Conservation (phyloP, 2,329 filamentous ascomycete genomes). For the Monilinia aucupariae region DNA sequence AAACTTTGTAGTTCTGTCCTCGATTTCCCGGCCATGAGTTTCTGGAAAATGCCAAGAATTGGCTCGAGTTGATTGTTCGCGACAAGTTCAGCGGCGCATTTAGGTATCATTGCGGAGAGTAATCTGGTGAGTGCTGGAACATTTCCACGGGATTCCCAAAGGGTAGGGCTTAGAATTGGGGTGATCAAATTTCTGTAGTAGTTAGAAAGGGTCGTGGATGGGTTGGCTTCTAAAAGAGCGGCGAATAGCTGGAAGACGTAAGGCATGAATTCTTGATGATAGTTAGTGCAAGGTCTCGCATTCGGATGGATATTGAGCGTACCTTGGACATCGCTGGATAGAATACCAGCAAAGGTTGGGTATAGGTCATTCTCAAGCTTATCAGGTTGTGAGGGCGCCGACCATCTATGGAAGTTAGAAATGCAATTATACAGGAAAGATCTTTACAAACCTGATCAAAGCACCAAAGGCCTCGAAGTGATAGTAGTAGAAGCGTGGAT, state of each 20-base stretch:
- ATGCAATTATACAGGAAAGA: background rate
- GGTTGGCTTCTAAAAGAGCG: constrained; percentile 81
- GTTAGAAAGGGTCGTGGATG: constrained; percentile 67
- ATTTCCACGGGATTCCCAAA: constrained; percentile 92
- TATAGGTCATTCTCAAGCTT: constrained; percentile 78
- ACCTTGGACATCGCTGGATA: constrained; percentile 78
- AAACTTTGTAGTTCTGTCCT: constrained; percentile 77
- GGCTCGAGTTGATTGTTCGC: constrained; percentile 77
- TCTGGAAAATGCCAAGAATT: constrained; percentile 93
- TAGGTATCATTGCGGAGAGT: constrained; percentile 75
- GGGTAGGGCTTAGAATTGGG: constrained; percentile 70
- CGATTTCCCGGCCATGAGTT: constrained; percentile 59
- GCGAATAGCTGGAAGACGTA: constrained; percentile 96
- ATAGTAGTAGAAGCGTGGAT: constrained; percentile 97
- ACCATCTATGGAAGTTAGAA: constrained; percentile 43
- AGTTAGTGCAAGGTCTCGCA: constrained; percentile 33
- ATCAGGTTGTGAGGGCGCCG: constrained; percentile 60
- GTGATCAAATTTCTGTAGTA: constrained; percentile 75
- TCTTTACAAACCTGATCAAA: constrained; percentile 51
- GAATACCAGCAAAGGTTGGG: constrained; percentile 72
- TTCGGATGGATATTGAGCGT: constrained; percentile 29
- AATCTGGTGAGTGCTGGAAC: constrained; percentile 85
- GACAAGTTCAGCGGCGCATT: constrained; percentile 66
- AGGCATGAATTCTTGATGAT: constrained; percentile 72
- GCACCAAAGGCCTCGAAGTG: constrained; percentile 94